These are phyloP conservation scores for Aspergillus sclerotiicarbonarius DNA, from an alignment of 495 filamentous ascomycete species.

Conservation along the genomic window DNA sequence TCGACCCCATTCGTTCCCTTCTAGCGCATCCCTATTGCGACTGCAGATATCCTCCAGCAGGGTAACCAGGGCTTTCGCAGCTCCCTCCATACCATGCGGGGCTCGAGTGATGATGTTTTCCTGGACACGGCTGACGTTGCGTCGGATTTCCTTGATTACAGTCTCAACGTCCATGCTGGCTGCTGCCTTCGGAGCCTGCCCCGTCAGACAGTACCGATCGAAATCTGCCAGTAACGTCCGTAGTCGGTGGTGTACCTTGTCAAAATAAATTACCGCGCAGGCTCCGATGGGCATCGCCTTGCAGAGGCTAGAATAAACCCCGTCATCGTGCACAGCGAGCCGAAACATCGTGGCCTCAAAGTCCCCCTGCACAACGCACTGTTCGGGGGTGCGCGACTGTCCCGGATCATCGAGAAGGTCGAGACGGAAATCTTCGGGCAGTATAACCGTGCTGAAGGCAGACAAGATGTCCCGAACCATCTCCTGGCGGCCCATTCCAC, in stretches of 20 bases:
- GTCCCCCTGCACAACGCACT: constrained; percentile 48
- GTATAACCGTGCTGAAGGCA: constrained; percentile 40
- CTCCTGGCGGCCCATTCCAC: constrained; percentile 39
- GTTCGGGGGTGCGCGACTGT: constrained; percentile 33
- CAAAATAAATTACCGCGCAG: constrained; percentile 48
- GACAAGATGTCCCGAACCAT: constrained; percentile 50
- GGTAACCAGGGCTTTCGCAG: constrained; percentile 39
- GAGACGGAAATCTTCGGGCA: constrained; percentile 47
- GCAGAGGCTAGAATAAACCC: constrained; percentile 44
- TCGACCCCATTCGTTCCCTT: constrained; percentile 39
- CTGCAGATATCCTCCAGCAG: constrained; percentile 43
- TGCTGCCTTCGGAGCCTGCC: constrained; percentile 22
- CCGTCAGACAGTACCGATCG: constrained; percentile 41
- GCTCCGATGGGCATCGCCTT: constrained; percentile 46
- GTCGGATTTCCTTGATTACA: constrained; percentile 35
- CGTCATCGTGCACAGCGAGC: constrained; percentile 47
- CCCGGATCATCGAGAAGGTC: constrained; percentile 29
- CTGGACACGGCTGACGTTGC: constrained; percentile 35
- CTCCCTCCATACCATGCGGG: constrained; percentile 39
- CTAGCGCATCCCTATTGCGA: constrained; percentile 47
- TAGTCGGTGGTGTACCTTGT: constrained; percentile 41
- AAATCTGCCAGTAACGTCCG: constrained; percentile 40
- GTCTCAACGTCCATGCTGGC: constrained; percentile 29
- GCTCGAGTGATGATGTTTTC: constrained; percentile 34
- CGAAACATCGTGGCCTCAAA: constrained; percentile 52